These are phyloP conservation scores for Leccinum fuscescens DNA, from an alignment of 1,284 basidiomycete genomes.

Conservation along the genomic window DNA sequence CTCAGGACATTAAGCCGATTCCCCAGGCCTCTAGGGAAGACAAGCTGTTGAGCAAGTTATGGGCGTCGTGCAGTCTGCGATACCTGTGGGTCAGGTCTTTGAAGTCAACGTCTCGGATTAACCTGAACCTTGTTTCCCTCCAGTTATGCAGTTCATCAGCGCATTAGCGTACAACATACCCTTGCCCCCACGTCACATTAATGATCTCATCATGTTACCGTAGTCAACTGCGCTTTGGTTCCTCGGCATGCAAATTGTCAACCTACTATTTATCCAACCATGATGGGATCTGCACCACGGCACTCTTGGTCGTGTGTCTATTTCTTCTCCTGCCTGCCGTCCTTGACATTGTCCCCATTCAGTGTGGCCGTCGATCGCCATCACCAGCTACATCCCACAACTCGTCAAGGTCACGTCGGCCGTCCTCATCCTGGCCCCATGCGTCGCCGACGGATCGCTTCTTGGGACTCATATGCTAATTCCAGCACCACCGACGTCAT, in stretches of 20 bases:
- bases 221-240: conserved; percentile 43
- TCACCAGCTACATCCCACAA: conserved; percentile 65
- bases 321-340: neutral
- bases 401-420: conserved; percentile 67
- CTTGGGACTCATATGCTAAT: no score
- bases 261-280: conserved; percentile 49
- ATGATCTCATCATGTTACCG: neutral
- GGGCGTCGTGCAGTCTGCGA: no score
- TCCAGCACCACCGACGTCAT: no score
- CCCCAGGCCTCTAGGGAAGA: no score
- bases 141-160: no score
- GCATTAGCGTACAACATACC: neutral
- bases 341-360: neutral
- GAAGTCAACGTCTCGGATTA: no score
- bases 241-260: conserved; percentile 54
- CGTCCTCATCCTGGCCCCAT: no score
- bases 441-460: no score
- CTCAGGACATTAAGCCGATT: no score
- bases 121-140: no score
- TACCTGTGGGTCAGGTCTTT: no score
- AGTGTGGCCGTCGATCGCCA: conserved; percentile 55
- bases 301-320: conserved; percentile 52
- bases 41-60: no score
- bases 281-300: conserved; percentile 73
- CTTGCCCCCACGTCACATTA: neutral